Evolutionary conservation across 345 rosid species (phyloP), one percentile per base, ranked within the genome.

Genomic region (Aethionema arabicum): DNA sequence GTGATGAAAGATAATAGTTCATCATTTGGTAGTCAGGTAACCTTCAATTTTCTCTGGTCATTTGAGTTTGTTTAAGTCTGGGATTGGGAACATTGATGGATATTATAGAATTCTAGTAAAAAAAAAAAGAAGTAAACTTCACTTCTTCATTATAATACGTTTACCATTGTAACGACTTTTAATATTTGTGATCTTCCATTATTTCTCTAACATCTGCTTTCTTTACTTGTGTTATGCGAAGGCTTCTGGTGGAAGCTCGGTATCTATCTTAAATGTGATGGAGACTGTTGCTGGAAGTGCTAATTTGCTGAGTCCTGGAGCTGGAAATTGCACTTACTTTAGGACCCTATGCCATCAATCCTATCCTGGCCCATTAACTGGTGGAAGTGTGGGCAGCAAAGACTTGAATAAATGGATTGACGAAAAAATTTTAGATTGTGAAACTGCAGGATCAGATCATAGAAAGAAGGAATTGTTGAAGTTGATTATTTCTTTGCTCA

Each of bases 381-480:
- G 96, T 42, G 92, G 96, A 38, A 88, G 50, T 80, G 87, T 64
- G 50, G 86, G 96, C 53, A 80, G 70, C 63, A 85, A 83, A 70
- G 96, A 88, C 55, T 73, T 88, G 80, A 76, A 82, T 76, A 88
- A 79, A 77, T 88, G 96, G 96, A 82, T 85, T 48, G 92, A 85
- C 68, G 92, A 88, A 67, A 77, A 87, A 72, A 83, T 82, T 68
- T 73, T 74, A 7, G 73, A 53, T 29, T 80, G 78, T 74, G 90
- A 85, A 61, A 70, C 84, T 45, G 51, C 73, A 50, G 74, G 67
- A 63, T 65, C 76, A 66, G 83, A 85, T 63, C 78, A 78, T 56
- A 56, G 67, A 51, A 85, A 76, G 59, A 78, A 80, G 1, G 77
- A 80, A 73, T 66, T 62, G 52, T 54, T 82, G 67, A 82, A 69